Percentiles rank a stretch among this genome's conserved stretches.
Evolutionary conservation across 495 filamentous ascomycete genomes (phyloP).

Genomic region (Neurospora sp.): DNA sequence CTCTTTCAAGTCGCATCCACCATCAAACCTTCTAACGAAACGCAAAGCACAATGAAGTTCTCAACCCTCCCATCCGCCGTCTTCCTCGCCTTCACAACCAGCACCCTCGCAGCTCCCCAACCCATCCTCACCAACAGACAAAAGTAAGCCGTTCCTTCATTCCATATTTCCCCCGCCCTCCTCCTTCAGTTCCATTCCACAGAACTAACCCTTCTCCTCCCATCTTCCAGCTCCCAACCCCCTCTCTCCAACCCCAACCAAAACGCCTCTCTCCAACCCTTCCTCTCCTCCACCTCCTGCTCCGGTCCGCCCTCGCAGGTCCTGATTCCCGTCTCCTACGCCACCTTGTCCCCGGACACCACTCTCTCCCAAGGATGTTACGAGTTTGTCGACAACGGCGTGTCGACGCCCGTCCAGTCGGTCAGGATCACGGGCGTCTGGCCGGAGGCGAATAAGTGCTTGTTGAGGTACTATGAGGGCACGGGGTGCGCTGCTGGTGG

Average conservation of each 20-base stretch:
- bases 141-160: background rate
- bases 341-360: background rate
- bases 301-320: background rate
- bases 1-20: background rate
- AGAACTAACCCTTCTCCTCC: background rate
- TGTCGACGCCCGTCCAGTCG: background rate
- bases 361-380: background rate
- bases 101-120: background rate
- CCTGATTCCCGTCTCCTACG: background rate
- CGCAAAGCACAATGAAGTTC: background rate
- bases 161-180: background rate
- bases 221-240: background rate
- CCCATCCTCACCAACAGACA: background rate
- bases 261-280: background rate
- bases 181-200: background rate
- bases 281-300: background rate
- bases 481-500: background rate
- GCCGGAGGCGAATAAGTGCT: background rate
- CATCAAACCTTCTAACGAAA: background rate
- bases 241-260: background rate
- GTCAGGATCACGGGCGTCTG: background rate
- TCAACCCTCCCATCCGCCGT: background rate
- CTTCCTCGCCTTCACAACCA: background rate
- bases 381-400: background rate
- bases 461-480: background rate